Evolutionary conservation across 805 yeast species (phyloP).

Genomic region (Monosporozyma aquatica): DNA sequence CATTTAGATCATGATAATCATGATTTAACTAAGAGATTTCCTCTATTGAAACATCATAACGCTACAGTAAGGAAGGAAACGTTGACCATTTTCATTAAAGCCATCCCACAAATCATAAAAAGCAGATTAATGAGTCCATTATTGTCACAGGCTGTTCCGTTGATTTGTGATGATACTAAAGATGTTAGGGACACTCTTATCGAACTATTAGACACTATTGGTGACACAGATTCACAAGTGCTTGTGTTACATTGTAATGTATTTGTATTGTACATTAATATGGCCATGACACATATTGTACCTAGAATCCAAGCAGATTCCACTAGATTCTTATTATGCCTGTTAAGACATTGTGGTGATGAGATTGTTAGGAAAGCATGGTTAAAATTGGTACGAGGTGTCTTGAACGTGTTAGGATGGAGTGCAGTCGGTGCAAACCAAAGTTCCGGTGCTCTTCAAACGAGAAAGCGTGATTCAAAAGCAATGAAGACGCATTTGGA

Average conservation of each 20-base stretch:
- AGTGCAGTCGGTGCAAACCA: conserved; percentile 26
- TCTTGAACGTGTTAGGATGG: conserved; percentile 72
- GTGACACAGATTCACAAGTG: conserved; percentile 42
- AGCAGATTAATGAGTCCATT: conserved; percentile 25
- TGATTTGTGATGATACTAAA: conserved; percentile 47
- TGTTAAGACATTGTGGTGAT: conserved; percentile 47
- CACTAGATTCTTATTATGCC: conserved; percentile 51
- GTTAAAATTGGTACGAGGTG: conserved; percentile 58
- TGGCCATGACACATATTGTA: conserved; percentile 89
- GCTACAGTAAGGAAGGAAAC: conserved; percentile 64
- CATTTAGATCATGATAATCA: conserved; percentile 23
- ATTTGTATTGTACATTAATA: conserved; percentile 64
- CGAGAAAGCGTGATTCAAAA: conserved; percentile 17
- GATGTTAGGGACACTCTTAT: conserved; percentile 54
- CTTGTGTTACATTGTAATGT: conserved; percentile 52
- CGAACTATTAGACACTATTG: conserved; percentile 40
- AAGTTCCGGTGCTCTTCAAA: conserved; percentile 16
- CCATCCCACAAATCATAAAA: conserved; percentile 38
- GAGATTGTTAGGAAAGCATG: conserved; percentile 55
- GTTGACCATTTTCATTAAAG: conserved; percentile 41
- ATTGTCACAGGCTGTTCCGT: conserved; percentile 24
- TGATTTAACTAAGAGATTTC: conserved; percentile 51
- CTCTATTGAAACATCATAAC: conserved; percentile 68
- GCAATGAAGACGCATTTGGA: conserved; percentile 29
- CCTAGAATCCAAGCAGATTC: conserved; percentile 70